Conservation (phyloP, 441 rosid species). For the Erysimum pusillum region DNA sequence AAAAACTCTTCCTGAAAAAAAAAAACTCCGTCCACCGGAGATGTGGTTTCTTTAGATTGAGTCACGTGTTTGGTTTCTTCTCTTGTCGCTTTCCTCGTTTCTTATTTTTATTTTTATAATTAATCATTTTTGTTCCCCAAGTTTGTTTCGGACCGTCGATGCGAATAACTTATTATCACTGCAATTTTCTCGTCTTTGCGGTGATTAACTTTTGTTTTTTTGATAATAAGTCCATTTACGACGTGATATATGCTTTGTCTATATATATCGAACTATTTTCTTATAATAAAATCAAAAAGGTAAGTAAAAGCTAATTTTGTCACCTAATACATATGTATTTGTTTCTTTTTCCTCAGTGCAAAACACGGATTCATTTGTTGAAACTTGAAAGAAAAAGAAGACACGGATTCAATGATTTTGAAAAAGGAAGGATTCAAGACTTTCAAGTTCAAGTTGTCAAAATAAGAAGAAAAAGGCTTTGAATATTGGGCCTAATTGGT, state of each 20-base stretch:
- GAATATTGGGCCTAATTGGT: conserved; percentile 6
- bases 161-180: background rate
- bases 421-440: background rate
- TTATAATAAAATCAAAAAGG: background rate
- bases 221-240: background rate
- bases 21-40: too few species aligned
- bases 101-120: background rate
- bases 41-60: too few species aligned
- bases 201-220: background rate
- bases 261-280: background rate
- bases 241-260: background rate
- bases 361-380: background rate
- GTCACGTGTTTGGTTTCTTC: conserved; percentile 19
- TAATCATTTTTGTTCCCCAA: background rate
- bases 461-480: background rate
- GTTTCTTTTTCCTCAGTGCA: background rate
- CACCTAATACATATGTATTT: background rate
- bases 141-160: background rate
- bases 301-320: background rate
- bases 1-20: too few species aligned
- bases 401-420: background rate
- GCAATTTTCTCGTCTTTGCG: background rate
- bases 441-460: too few species aligned
- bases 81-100: conserved; percentile 30
- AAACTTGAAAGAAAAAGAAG: background rate